Evolutionary conservation across 257 asterid species (phyloP), one percentile per base, ranked within the genome.

Genomic region (Lycium ferocissimum): DNA sequence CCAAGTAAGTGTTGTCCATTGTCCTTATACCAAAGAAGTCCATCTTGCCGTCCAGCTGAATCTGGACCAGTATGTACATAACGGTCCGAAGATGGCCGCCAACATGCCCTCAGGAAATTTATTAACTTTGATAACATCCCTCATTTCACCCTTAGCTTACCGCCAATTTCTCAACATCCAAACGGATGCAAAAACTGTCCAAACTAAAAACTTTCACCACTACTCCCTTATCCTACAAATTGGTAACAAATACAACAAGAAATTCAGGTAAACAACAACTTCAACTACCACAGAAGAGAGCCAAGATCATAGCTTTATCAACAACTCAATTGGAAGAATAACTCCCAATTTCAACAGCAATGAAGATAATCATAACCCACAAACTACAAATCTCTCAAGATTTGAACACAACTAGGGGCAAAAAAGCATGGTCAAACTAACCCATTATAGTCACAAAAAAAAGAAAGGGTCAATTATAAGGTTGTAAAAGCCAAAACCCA

Each of bases 121-220:
- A 91, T 89, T 85, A 91, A 88, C 85, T 82, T 89, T 86, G 92
- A 89, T 91, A 91, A 86, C 93, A 91, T 91, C 93, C 93, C 93
- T 89, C 93, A 91, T 91, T 85, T 91, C 93, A 91, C 86, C 92
- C 86, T 84, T 72, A 26, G 89, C 75, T 86, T 86, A 89, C 87
- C 81, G 40, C 85, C 59, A 78, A 85, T 86, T 87, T 85, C 83
- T 86, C 87, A 88, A 86, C 93, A 91, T 91, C 93, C 93, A 71
- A 89, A 86, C 78, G 93, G 93, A 91, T 91, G 93, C 87, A 81
- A 82, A 49, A 76, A 2, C 80, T 54, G 37, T 72, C 62, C 57
- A 53, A 26, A 84, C 63, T 38, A 71, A 82, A 26, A 67, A 17
- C 56, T 47, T n/a, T 58, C 37, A 40, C 62, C 75, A 40, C 83